Base-by-base conservation (phyloP, 257 asterid species). In the Nemophila menziesii region DNA sequence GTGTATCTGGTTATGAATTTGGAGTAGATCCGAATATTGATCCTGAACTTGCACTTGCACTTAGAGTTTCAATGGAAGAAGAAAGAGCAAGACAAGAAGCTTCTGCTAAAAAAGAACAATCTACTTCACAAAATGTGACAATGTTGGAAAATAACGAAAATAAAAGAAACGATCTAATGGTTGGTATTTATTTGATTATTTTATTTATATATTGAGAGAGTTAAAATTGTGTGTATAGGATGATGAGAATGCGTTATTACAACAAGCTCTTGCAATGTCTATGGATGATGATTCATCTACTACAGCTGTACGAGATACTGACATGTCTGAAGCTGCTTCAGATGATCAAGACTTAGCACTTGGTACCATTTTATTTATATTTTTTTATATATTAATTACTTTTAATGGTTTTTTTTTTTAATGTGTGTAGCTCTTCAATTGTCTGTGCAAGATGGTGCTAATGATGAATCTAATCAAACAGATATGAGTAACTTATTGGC, bases 71-170 rank as follows among this genome's bases (percentile, higher is more conserved):
- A 58, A 86, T 90, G 99, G 99, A 90, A 59, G 99, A 90, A 74
- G 99, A 90, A 72, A 82, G 99, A 65, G 99, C 99, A 51, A 85
- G 99, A 74, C 99, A 90, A 66, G 99, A 82, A 68, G 96, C 93
- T 44, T 94, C 96, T 40, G 99, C 99, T 8, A 90, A 77, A 52
- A 86, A 86, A 71, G 90, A 45, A 33, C 77, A 71, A 39, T 63
- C 81, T 48, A 64, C 82, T 20, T 69, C 92, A 33, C 86, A 79
- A 55, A 96, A 90, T 69, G 79, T 65, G 44, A 66, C 80, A 13
- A 90, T 82, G 93, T 44, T 86, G 43, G 99, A 90, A 66, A 75
- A 38, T 67, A 67, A 78, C 46, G 86, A 85, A 69, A 81, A 66
- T 49, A 90, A 80, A 71, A 63, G 76, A 20, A 56, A 63, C 14